phyloP scores from a whole-genome alignment of 169 alveolate species.

The Plasmodium coatneyi region DNA sequence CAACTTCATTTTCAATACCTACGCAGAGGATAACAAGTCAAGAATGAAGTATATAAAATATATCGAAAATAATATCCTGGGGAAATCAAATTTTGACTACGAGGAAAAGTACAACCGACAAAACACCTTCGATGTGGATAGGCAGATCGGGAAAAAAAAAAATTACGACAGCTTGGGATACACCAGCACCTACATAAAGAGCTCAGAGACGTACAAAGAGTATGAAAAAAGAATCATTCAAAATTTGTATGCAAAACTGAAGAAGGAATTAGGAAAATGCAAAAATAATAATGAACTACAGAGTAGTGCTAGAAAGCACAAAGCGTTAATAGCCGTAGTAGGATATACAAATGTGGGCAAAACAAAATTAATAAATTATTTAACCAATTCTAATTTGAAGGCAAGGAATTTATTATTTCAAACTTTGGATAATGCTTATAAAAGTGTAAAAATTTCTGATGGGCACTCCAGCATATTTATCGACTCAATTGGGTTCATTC shows the following conservation, averaged over 20 bases:
- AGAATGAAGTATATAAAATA: slow-evolving; percentile 66
- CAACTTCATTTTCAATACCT: slow-evolving; percentile 86
- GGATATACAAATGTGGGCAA: slow-evolving; percentile 95
- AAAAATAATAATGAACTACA: slow-evolving; percentile 76
- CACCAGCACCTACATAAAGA: slow-evolving; percentile 81
- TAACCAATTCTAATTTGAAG: slow-evolving; percentile 86
- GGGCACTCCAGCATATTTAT: slow-evolving; percentile 82
- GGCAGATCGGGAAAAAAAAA: slow-evolving; percentile 69
- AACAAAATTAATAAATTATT: slow-evolving; percentile 90
- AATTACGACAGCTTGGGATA: slow-evolving; percentile 35
- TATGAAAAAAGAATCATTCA: slow-evolving; percentile 81
- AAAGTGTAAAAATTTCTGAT: slow-evolving; percentile 84
- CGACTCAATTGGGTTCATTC: slow-evolving; percentile 93
- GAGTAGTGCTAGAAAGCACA: slow-evolving; percentile 71
- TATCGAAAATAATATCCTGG: slow-evolving; percentile 55
- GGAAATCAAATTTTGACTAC: slow-evolving; percentile 26
- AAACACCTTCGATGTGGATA: slow-evolving; percentile 84
- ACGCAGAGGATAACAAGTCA: slow-evolving; percentile 80
- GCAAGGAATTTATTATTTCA: slow-evolving; percentile 89
- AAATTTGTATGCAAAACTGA: slow-evolving; percentile 83
- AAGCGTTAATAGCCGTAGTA: slow-evolving; percentile 87
- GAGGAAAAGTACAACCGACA: slow-evolving; percentile 38
- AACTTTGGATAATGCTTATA: slow-evolving; percentile 78
- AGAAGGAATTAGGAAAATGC: slow-evolving; percentile 82
- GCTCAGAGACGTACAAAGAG: slow-evolving; percentile 85